Conservation (phyloP, 2,329 filamentous ascomycete genomes). For the Dactylella cylindrospora region DNA sequence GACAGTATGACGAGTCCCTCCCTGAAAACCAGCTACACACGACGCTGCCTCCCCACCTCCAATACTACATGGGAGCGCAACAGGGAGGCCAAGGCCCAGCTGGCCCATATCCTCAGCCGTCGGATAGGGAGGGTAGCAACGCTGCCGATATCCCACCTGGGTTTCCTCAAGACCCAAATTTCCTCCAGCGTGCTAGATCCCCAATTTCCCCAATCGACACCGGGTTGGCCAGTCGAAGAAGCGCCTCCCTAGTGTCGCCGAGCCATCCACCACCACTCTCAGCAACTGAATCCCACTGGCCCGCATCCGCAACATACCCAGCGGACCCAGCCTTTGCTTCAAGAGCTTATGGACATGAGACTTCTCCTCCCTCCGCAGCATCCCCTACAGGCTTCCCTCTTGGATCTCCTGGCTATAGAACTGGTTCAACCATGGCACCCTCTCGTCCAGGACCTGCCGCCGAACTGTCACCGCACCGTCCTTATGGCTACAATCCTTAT, state of each 20-base stretch:
- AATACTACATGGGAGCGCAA: constrained; percentile 27
- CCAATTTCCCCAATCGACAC: constrained; percentile 26
- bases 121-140: constrained; percentile 3
- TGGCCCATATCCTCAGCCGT: background rate
- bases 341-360: constrained; percentile 25
- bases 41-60: constrained; percentile 26
- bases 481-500: constrained; percentile 40
- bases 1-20: constrained; percentile 26
- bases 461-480: constrained; percentile 17
- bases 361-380: constrained; percentile 27
- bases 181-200: constrained; percentile 26
- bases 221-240: constrained; percentile 23
- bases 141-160: constrained; percentile 13
- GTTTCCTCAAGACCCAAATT: constrained; percentile 30
- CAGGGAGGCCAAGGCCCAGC: constrained; percentile 8
- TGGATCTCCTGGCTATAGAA: constrained; percentile 27
- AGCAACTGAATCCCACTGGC: constrained; percentile 38
- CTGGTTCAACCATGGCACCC: constrained; percentile 7
- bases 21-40: constrained; percentile 34
- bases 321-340: constrained; percentile 23
- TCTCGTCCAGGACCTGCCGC: constrained; percentile 28
- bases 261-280: constrained; percentile 29
- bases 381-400: constrained; percentile 31
- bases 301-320: constrained; percentile 35
- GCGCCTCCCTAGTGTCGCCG: constrained; percentile 28